phyloP scores from a whole-genome alignment of 331 rosid genomes.

The Spiraea crenata region DNA sequence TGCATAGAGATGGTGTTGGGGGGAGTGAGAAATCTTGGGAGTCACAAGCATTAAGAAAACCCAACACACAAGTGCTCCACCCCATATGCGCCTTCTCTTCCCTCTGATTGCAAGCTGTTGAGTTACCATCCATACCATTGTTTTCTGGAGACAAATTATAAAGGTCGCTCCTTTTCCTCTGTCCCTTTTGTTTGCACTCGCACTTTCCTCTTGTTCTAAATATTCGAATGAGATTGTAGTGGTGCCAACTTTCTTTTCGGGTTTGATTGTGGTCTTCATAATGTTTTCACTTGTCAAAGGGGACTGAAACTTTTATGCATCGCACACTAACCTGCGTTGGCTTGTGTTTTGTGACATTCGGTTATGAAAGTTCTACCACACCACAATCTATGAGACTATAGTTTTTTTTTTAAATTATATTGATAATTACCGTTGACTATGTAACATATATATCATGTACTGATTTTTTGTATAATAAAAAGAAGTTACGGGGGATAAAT shows the following conservation, averaged over 20 bases:
- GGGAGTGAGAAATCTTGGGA: conserved; percentile 55
- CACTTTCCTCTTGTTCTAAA: neutral
- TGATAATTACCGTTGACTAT: too few relatives aligned
- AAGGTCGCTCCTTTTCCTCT: neutral
- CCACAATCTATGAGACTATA: too few relatives aligned
- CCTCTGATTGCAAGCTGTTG: conserved; percentile 35
- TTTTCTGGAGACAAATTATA: neutral
- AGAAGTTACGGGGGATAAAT: too few relatives aligned
- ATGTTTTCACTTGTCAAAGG: neutral
- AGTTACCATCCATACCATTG: conserved; percentile 37
- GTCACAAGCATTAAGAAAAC: conserved; percentile 36
- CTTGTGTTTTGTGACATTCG: neutral
- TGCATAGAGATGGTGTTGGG: conserved; percentile 38
- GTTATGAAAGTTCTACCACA: too few relatives aligned
- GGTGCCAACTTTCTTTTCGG: neutral
- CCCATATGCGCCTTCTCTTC: conserved; percentile 38
- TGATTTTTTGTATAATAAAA: too few relatives aligned
- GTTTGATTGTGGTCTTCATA: neutral
- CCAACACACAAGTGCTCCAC: conserved; percentile 36
- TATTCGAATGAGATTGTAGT: neutral
- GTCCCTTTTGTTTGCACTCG: neutral
- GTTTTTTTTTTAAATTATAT: too few relatives aligned
- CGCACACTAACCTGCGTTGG: too few relatives aligned
- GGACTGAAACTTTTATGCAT: neutral
- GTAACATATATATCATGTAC: too few relatives aligned